phyloP scores from a whole-genome alignment of 108 stramenopile species.

The Cyclostephanos invisitatus region DNA sequence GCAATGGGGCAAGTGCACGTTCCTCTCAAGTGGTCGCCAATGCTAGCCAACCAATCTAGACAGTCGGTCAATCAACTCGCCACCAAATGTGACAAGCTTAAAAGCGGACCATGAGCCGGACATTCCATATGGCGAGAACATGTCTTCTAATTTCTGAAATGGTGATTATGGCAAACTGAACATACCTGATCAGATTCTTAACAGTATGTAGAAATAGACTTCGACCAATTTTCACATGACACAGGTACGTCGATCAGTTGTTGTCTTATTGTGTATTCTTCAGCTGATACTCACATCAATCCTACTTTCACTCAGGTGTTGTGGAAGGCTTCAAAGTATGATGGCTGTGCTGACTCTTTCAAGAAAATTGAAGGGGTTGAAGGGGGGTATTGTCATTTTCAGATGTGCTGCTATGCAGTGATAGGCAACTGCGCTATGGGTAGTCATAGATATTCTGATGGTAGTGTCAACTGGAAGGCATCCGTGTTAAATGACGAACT shows the following conservation, averaged over 20 bases:
- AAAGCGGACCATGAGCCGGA: slow-evolving; percentile 15
- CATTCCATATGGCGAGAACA: slow-evolving; percentile 28
- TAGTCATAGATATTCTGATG: background rate
- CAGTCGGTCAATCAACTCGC: slow-evolving; percentile 21
- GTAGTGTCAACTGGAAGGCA: slow-evolving; percentile 2
- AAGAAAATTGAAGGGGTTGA: slow-evolving; percentile 4
- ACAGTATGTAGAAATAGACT: slow-evolving; percentile 13
- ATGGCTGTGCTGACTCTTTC: slow-evolving; percentile 22
- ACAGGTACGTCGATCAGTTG: background rate
- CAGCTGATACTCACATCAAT: background rate
- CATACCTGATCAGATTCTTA: slow-evolving; percentile 24
- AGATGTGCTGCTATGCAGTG: slow-evolving; percentile 31
- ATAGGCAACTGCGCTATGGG: slow-evolving; percentile 35
- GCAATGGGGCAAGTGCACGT: slow-evolving; percentile 24
- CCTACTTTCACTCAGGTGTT: slow-evolving; percentile 10
- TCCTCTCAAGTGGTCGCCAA: slow-evolving; percentile 35
- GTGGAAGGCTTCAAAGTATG: slow-evolving; percentile 29
- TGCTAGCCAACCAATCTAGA: slow-evolving; percentile 9
- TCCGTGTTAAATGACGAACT: background rate
- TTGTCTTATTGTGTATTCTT: background rate
- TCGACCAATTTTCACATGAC: slow-evolving; percentile 27
- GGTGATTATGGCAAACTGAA: slow-evolving; percentile 23
- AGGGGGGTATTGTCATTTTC: slow-evolving; percentile 15
- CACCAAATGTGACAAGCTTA: slow-evolving; percentile 5
- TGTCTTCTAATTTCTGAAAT: slow-evolving; percentile 22